phyloP scores from a whole-genome alignment of 1,139 yeast genomes.

The Nakaseomyces kungkrabaensis region DNA sequence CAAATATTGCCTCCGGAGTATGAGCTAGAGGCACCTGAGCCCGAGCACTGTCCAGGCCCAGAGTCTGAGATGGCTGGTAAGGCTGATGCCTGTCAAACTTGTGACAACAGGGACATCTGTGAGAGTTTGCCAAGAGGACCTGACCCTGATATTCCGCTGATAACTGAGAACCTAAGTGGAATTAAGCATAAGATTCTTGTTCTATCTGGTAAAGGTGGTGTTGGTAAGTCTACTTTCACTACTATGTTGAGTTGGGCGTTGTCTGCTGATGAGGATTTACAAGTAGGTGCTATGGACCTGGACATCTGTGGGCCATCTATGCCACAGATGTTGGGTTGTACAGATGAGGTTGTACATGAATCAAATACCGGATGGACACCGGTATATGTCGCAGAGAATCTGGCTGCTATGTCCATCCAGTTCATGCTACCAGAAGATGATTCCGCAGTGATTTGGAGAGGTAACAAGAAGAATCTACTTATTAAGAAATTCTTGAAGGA shows the following conservation, averaged over 20 bases:
- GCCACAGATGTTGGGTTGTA: slow-evolving; percentile 91
- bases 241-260: slow-evolving; percentile 94
- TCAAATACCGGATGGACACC: slow-evolving; percentile 96
- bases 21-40: slow-evolving; percentile 44
- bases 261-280: slow-evolving; percentile 77
- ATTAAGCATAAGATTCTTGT: slow-evolving; percentile 80
- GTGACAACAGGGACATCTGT: slow-evolving; percentile 89
- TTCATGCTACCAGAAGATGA: slow-evolving; percentile 92
- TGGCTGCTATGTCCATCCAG: slow-evolving; percentile 92
- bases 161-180: slow-evolving; percentile 52
- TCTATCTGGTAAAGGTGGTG: slow-evolving; percentile 95
- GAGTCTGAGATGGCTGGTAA: slow-evolving; percentile 89
- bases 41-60: slow-evolving; percentile 98
- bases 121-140: slow-evolving; percentile 88
- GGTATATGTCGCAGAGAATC: slow-evolving; percentile 86
- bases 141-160: slow-evolving; percentile 84
- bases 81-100: slow-evolving; percentile 88
- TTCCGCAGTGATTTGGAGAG: slow-evolving; percentile 95
- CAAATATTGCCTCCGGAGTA: slow-evolving; percentile 22
- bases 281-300: slow-evolving; percentile 92
- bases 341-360: slow-evolving; percentile 76
- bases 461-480: slow-evolving; percentile 85
- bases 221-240: slow-evolving; percentile 93
- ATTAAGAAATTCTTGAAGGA: slow-evolving; percentile 91
- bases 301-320: slow-evolving; percentile 97